A percentile compares a stretch with the other conserved stretches of the same genome.
Evolutionary conservation across 2,329 filamentous ascomycete species (phyloP).

Genomic region (Rhynchosporium graminicola): DNA sequence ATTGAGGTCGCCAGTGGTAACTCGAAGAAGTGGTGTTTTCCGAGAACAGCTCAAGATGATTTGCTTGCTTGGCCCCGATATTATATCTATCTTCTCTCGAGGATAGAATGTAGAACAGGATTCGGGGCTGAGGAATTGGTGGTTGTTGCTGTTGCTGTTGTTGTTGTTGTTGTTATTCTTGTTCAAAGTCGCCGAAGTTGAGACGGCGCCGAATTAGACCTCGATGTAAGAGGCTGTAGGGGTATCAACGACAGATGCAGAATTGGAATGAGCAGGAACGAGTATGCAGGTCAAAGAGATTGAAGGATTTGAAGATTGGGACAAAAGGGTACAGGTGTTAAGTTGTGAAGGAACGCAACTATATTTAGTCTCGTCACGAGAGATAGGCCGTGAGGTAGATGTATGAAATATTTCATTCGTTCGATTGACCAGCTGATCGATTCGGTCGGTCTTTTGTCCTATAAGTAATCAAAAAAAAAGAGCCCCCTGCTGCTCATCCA

Average conservation of each 20-base stretch:
- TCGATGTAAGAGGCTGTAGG: conserved; percentile 12
- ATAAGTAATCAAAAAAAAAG: neutral
- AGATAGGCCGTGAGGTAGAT: neutral
- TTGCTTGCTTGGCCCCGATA: conserved; percentile 14
- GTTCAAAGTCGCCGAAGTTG: conserved; percentile 16
- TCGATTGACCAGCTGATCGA: neutral
- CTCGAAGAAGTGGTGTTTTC: conserved; percentile 14
- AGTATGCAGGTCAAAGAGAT: neutral
- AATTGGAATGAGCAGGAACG: neutral
- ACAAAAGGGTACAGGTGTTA: neutral
- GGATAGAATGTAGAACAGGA: neutral
- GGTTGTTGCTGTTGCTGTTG: neutral
- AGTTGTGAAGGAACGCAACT: neutral
- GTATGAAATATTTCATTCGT: conserved; percentile 2
- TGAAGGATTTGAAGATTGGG: conserved; percentile 1
- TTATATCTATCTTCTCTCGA: conserved; percentile 15
- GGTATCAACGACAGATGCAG: conserved; percentile 16
- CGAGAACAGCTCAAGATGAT: conserved; percentile 11
- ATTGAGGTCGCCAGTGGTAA: conserved; percentile 32
- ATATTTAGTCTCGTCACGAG: conserved; percentile 5
- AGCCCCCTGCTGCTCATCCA: neutral
- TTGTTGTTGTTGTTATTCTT: too few species aligned
- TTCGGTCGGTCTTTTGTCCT: neutral
- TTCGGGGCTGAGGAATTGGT: conserved; percentile 17
- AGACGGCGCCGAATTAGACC: conserved; percentile 18